Percentiles rank a stretch among this genome's conserved stretches.
Evolutionary conservation across 31 red algal genomes (phyloP).

Genomic region (Pterothamnion heteromorphum): DNA sequence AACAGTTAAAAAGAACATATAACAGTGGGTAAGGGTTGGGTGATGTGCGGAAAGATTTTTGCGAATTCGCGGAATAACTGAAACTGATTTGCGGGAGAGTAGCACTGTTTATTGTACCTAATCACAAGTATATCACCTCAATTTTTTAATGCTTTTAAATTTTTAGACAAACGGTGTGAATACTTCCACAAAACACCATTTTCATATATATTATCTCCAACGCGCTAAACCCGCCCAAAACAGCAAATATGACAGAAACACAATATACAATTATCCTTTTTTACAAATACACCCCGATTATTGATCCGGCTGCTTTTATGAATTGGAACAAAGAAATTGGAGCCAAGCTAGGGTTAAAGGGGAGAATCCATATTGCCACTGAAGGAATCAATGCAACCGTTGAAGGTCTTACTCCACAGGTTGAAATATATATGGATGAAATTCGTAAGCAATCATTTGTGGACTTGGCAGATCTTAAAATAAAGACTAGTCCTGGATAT

Average conservation of each 20-base stretch:
- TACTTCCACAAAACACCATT: too few relatives aligned
- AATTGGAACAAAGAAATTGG: neutral
- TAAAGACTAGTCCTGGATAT: neutral
- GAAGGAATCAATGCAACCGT: slow-evolving; percentile 21
- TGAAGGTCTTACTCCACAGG: neutral
- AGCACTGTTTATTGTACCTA: too few relatives aligned
- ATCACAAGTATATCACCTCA: too few relatives aligned
- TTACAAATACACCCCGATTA: neutral
- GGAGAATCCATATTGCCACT: neutral
- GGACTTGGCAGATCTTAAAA: neutral
- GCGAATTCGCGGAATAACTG: too few relatives aligned
- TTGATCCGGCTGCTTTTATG: neutral
- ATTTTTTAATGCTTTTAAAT: too few relatives aligned
- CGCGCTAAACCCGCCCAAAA: too few relatives aligned
- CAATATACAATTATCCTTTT: neutral
- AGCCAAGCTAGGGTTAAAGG: neutral
- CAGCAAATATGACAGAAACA: neutral
- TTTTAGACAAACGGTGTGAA: too few relatives aligned
- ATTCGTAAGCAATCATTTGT: neutral
- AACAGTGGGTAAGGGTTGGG: too few relatives aligned
- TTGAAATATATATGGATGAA: neutral
- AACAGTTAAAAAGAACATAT: too few relatives aligned
- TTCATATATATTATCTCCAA: too few relatives aligned
- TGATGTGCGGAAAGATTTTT: too few relatives aligned
- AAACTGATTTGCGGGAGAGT: too few relatives aligned